Conservation (phyloP, 2,329 filamentous ascomycete genomes). For the Fusarium anthophilum region DNA sequence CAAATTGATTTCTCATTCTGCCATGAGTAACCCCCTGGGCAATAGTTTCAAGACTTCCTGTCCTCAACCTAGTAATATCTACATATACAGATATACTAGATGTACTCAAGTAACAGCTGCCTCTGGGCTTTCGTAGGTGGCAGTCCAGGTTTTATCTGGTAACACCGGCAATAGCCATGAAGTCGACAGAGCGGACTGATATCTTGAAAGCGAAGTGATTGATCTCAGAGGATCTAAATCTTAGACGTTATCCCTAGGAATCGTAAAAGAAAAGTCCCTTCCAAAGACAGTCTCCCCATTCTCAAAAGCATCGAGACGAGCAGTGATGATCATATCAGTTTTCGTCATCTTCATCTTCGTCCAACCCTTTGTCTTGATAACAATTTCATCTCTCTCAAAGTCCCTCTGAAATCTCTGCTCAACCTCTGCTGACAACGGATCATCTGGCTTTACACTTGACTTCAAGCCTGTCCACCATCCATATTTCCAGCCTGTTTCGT, state of each 20-base stretch:
- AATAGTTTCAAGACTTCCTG: not conserved
- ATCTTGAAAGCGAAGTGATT: fast-evolving
- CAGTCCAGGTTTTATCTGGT: not conserved
- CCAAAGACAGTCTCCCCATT: not conserved
- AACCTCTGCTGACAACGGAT: not conserved
- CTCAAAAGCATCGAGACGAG: not conserved
- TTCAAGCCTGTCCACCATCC: not conserved
- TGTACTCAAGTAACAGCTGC: not conserved
- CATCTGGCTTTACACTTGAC: not conserved
- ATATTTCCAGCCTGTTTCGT: not conserved
- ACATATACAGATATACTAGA: not conserved
- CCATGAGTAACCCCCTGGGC: fast-evolving
- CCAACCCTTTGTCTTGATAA: not conserved
- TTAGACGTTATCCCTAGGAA: not conserved
- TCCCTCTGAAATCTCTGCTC: not conserved
- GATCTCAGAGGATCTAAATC: fast-evolving
- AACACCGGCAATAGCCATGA: no score
- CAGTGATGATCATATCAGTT: not conserved
- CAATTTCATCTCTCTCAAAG: not conserved
- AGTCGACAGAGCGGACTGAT: fast-evolving
- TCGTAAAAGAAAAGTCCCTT: not conserved
- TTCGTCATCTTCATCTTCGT: not conserved
- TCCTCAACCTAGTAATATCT: not conserved
- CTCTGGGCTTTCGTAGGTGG: fast-evolving
- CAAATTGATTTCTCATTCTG: fast-evolving